Evolutionary conservation across 495 filamentous ascomycete genomes (phyloP).

Genomic region (Penicillium odoratum): DNA sequence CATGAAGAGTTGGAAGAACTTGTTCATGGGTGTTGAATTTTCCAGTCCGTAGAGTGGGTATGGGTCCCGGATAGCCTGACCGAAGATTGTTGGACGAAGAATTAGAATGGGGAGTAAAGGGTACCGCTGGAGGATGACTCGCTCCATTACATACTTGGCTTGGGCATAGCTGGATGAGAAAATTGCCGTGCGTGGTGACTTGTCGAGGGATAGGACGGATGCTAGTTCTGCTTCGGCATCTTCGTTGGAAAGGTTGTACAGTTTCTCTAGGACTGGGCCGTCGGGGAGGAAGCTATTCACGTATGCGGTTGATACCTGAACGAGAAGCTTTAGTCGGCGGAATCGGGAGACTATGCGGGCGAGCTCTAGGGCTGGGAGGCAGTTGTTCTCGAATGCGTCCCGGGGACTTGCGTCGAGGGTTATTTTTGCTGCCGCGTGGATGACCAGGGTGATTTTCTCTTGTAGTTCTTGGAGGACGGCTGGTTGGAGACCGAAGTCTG

Average conservation of each 20-base stretch:
- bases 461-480: slow-evolving; percentile 20
- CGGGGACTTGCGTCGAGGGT: slow-evolving; percentile 29
- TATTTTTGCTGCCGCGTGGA: slow-evolving; percentile 42
- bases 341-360: slow-evolving; percentile 33
- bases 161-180: slow-evolving; percentile 42
- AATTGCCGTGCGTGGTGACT: slow-evolving; percentile 20
- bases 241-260: slow-evolving; percentile 26
- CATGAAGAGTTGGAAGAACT: slow-evolving; percentile 34
- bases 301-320: slow-evolving; percentile 41
- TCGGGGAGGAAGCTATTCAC: slow-evolving; percentile 40
- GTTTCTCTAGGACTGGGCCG: slow-evolving; percentile 32
- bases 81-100: slow-evolving; percentile 45
- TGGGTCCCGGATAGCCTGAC: slow-evolving; percentile 37
- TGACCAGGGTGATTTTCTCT: slow-evolving; percentile 36
- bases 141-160: slow-evolving; percentile 43
- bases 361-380: slow-evolving; percentile 36
- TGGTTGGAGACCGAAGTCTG: slow-evolving; percentile 31
- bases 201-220: slow-evolving; percentile 23
- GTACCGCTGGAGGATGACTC: slow-evolving; percentile 31
- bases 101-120: slow-evolving; percentile 35
- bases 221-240: slow-evolving; percentile 37
- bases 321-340: slow-evolving; percentile 32
- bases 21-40: slow-evolving; percentile 35
- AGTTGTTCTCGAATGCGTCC: slow-evolving; percentile 41
- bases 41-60: slow-evolving; percentile 40